Evolutionary conservation across 495 filamentous ascomycete genomes (phyloP).

Genomic region (Physcia stellaris): DNA sequence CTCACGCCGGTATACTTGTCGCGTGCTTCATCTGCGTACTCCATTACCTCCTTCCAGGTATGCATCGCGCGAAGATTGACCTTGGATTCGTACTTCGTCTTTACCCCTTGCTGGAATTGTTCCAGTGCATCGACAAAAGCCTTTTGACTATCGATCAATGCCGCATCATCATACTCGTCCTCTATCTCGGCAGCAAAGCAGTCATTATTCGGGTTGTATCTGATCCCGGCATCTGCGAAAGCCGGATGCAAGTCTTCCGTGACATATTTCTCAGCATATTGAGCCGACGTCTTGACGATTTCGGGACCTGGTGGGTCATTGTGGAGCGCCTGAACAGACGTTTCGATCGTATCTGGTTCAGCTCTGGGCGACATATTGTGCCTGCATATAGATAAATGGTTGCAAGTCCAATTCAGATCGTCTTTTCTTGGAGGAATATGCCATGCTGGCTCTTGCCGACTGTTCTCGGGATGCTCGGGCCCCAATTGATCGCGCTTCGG

Average conservation of each 20-base stretch:
- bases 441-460: no score
- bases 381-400: no score
- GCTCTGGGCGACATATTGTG: no score
- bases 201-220: slow-evolving; percentile 4
- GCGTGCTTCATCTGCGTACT: slow-evolving; percentile 4
- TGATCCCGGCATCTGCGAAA: slow-evolving; percentile 4
- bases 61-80: slow-evolving; percentile 4
- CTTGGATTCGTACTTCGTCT: background rate
- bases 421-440: no score
- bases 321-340: background rate
- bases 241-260: slow-evolving; percentile 6
- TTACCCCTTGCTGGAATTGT: slow-evolving; percentile 1
- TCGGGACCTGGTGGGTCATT: background rate
- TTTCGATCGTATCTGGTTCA: no score
- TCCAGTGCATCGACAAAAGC: slow-evolving; percentile 6
- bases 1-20: slow-evolving; percentile 5
- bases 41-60: slow-evolving; percentile 9
- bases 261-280: slow-evolving; percentile 1
- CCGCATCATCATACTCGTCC: background rate
- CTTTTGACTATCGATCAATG: slow-evolving; percentile 3
- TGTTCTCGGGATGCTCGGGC: no score
- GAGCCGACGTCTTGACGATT: background rate
- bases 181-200: slow-evolving; percentile 2
- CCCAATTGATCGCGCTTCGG: no score
- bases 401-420: no score